These are phyloP conservation scores for Neofusicoccum sp. DNA, from an alignment of 2,329 filamentous ascomycete species.

Conservation along the genomic window DNA sequence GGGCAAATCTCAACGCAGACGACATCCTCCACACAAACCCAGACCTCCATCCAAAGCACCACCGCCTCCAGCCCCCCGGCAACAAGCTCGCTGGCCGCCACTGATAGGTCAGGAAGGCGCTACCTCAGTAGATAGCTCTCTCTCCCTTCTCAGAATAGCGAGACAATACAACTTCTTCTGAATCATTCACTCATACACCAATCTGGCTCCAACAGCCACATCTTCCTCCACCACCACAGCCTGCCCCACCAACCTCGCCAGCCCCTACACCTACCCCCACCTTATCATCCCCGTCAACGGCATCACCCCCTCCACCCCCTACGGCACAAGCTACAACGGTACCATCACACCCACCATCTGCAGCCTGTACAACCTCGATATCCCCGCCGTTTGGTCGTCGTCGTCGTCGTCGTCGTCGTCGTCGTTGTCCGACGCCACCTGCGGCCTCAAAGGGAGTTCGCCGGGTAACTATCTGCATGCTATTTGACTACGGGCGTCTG, in stretches of 20 bases:
- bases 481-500: no score
- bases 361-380: constrained; percentile 49
- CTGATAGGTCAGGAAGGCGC: no score
- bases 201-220: no score
- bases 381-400: constrained; percentile 31
- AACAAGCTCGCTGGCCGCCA: background rate
- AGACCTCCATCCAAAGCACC: background rate
- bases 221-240: background rate
- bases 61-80: constrained; percentile 9
- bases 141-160: no score
- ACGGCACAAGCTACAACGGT: constrained; percentile 27
- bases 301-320: constrained; percentile 23
- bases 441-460: constrained; percentile 28
- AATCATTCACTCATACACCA: no score
- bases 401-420: no score
- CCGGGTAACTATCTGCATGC: no score
- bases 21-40: background rate
- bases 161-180: no score
- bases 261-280: constrained; percentile 30
- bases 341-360: constrained; percentile 35
- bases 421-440: constrained; percentile 51
- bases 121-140: no score
- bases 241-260: constrained; percentile 29
- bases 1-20: background rate
- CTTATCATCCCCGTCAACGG: constrained; percentile 34